Conservation (phyloP, 345 rosid genomes). For the Garcia nutans region DNA sequence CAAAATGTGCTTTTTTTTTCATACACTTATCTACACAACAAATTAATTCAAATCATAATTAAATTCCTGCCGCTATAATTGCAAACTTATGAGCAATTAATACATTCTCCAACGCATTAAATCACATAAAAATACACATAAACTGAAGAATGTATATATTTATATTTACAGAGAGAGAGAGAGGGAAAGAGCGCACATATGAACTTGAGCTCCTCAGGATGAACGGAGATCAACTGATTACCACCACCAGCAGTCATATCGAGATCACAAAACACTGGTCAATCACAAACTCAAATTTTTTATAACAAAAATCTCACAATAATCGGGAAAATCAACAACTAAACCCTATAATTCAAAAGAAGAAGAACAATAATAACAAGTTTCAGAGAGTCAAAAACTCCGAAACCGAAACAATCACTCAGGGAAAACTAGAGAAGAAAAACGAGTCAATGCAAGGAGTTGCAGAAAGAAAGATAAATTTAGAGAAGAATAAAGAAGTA, state of each 20-base stretch:
- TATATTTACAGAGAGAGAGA: background rate
- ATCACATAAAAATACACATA: background rate
- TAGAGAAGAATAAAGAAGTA: conserved; percentile 8
- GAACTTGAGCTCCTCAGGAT: conserved; percentile 93
- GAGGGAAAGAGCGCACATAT: conserved; percentile 44
- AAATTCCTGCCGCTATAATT: background rate
- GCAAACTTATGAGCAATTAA: background rate
- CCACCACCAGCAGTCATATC: conserved; percentile 61
- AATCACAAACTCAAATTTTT: background rate
- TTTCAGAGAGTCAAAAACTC: background rate
- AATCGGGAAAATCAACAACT: background rate
- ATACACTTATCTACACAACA: background rate
- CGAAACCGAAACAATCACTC: background rate
- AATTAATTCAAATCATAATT: background rate
- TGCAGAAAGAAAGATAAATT: background rate
- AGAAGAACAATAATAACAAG: background rate
- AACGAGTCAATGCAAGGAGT: background rate
- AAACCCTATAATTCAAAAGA: background rate
- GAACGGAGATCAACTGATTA: conserved; percentile 76
- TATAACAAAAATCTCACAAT: background rate
- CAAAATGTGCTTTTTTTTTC: background rate
- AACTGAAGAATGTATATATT: background rate
- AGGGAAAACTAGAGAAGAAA: too few relatives aligned
- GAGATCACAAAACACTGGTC: conserved; percentile 9
- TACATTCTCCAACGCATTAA: background rate